These are phyloP conservation scores for Ogataea ramenticola DNA, from an alignment of 805 yeast species.

Conservation along the genomic window DNA sequence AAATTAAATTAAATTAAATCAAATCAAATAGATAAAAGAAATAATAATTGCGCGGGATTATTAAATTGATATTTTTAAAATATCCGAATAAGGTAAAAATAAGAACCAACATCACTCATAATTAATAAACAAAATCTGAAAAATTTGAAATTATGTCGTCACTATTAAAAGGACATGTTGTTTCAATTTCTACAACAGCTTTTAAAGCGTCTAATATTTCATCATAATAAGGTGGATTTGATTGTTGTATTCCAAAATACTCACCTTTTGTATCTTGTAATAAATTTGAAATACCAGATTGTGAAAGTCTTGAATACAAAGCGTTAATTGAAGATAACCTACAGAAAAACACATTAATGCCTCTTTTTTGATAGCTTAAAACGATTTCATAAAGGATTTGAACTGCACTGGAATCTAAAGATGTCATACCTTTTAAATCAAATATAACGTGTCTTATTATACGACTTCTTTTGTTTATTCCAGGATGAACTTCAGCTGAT, in stretches of 20 bases:
- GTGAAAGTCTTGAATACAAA: constrained; percentile 42
- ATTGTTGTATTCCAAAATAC: constrained; percentile 24
- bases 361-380: constrained; percentile 42
- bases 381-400: constrained; percentile 64
- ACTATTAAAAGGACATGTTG: constrained; percentile 7
- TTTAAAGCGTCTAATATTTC: constrained; percentile 53
- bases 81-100: not conserved
- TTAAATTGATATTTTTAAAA: too few species aligned
- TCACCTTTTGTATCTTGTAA: constrained; percentile 17
- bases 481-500: constrained; percentile 69
- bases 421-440: constrained; percentile 77
- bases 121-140: constrained; percentile 7
- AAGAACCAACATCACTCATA: too few species aligned
- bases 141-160: constrained; percentile 11
- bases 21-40: too few species aligned
- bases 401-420: constrained; percentile 73
- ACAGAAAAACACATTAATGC: constrained; percentile 51
- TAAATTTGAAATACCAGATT: constrained; percentile 47
- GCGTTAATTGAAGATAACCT: constrained; percentile 44
- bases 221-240: constrained; percentile 34
- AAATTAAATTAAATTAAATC: too few species aligned
- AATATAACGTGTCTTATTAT: constrained; percentile 52
- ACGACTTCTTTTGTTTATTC: constrained; percentile 39
- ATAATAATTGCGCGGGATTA: too few species aligned
- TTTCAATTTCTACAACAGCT: constrained; percentile 31